These are phyloP conservation scores for Sphaerulina musiva DNA, from an alignment of 2,329 filamentous ascomycete species.

Conservation along the genomic window DNA sequence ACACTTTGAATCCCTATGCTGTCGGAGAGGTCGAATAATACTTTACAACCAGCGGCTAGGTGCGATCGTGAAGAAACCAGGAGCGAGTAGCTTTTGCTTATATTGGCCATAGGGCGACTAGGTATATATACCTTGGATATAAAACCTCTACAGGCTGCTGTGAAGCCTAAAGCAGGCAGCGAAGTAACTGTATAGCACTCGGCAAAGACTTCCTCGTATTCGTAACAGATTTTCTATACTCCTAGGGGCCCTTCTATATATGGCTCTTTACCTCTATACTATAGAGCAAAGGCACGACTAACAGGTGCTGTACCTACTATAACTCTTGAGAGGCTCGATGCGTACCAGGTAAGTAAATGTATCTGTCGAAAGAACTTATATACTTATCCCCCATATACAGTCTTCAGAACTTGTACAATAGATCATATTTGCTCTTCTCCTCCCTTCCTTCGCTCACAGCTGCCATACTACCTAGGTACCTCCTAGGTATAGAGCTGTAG, in stretches of 20 bases:
- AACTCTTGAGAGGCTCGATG: conserved; percentile 79
- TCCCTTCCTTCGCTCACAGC: conserved; percentile 59
- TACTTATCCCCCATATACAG: background rate
- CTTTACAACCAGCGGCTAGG: conserved; percentile 61
- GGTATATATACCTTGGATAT: conserved; percentile 28
- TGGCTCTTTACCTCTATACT: conserved; percentile 42
- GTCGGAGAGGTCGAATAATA: conserved; percentile 21
- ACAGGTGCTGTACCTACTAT: conserved; percentile 74
- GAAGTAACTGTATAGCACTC: conserved; percentile 51
- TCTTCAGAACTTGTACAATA: conserved; percentile 69
- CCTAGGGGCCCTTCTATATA: conserved; percentile 92
- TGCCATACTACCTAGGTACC: conserved; percentile 76
- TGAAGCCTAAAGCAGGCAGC: conserved; percentile 64
- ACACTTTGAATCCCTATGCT: conserved; percentile 5
- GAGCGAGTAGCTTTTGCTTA: conserved; percentile 78
- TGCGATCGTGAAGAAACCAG: conserved; percentile 79
- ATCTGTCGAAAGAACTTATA: conserved; percentile 61
- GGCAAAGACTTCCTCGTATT: conserved; percentile 68
- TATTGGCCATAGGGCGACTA: conserved; percentile 78
- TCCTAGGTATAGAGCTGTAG: conserved; percentile 57
- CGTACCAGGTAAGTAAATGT: conserved; percentile 53
- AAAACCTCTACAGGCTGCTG: conserved; percentile 68
- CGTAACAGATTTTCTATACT: conserved; percentile 84
- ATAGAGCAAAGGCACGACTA: conserved; percentile 13
- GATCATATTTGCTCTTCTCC: no score